Evolutionary conservation across 768 basidiomycete genomes (phyloP).

Genomic region (Aureoboletus auriporus): DNA sequence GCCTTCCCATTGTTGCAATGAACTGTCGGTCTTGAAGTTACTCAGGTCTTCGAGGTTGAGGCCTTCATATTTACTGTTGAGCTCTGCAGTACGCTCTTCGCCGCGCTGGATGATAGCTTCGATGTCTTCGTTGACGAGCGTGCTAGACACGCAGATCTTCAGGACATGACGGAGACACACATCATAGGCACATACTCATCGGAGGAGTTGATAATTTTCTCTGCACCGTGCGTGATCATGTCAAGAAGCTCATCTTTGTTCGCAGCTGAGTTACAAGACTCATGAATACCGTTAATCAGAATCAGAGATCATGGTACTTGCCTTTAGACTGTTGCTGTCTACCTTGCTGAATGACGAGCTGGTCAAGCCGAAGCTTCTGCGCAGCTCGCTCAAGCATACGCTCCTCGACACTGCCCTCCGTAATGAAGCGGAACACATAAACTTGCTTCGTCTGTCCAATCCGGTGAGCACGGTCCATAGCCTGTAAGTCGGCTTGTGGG

Average conservation of each 20-base stretch:
- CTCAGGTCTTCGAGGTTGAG: conserved; percentile 92
- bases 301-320: conserved; percentile 24
- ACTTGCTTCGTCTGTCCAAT: conserved; percentile 98
- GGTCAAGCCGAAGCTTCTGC: conserved; percentile 92
- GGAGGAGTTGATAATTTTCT: conserved; percentile 84
- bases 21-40: conserved; percentile 94
- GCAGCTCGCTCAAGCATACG: conserved; percentile 93
- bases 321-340: conserved; percentile 79
- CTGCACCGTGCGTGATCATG: conserved; percentile 98
- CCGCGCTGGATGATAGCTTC: conserved; percentile 90
- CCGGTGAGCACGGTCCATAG: conserved; percentile 97
- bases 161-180: background rate
- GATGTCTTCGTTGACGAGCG: conserved; percentile 84
- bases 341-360: conserved; percentile 96
- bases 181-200: conserved; percentile 53
- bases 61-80: conserved; percentile 89
- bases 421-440: conserved; percentile 95
- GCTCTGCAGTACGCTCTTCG: conserved; percentile 82
- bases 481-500: conserved; percentile 97
- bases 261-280: conserved; percentile 49
- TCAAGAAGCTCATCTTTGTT: conserved; percentile 95
- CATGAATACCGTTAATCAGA: background rate
- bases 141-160: conserved; percentile 34
- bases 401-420: conserved; percentile 94
- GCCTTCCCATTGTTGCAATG: conserved; percentile 92